Percentiles rank a stretch among this genome's conserved stretches.
These are phyloP conservation scores for Rhodotorula taiwanensis DNA, from an alignment of 768 basidiomycete genomes.

Conservation along the genomic window DNA sequence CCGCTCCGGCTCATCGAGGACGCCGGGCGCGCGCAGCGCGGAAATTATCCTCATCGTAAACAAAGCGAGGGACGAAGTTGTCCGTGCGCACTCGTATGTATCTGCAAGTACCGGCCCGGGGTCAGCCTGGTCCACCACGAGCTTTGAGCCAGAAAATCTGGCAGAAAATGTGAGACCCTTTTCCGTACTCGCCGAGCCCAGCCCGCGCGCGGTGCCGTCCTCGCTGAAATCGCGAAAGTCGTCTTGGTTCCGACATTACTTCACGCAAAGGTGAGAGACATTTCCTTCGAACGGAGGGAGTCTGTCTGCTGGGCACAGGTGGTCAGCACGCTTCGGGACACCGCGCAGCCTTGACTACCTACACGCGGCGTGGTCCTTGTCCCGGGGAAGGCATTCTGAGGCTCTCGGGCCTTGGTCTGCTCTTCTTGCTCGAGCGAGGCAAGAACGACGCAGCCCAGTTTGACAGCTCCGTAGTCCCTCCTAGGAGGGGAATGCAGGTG, in stretches of 20 bases:
- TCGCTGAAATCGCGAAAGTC: no score
- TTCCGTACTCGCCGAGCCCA: no score
- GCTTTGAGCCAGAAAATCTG: no score
- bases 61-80: no score
- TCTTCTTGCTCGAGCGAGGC: background rate
- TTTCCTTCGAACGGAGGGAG: background rate
- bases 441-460: constrained; percentile 1
- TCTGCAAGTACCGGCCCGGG: no score
- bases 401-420: background rate
- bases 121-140: no score
- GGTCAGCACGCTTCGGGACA: background rate
- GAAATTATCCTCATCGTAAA: background rate
- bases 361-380: background rate
- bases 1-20: background rate
- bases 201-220: no score
- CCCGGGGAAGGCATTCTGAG: background rate
- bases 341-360: background rate
- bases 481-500: background rate
- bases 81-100: no score
- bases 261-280: no score
- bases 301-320: background rate
- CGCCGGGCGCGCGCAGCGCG: background rate
- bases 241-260: no score
- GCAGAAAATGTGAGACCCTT: no score
- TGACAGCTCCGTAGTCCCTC: background rate